Evolutionary conservation across 2,329 filamentous ascomycete genomes (phyloP), one percentile per base, ranked within the genome.

Genomic region (Penicillium sp.): DNA sequence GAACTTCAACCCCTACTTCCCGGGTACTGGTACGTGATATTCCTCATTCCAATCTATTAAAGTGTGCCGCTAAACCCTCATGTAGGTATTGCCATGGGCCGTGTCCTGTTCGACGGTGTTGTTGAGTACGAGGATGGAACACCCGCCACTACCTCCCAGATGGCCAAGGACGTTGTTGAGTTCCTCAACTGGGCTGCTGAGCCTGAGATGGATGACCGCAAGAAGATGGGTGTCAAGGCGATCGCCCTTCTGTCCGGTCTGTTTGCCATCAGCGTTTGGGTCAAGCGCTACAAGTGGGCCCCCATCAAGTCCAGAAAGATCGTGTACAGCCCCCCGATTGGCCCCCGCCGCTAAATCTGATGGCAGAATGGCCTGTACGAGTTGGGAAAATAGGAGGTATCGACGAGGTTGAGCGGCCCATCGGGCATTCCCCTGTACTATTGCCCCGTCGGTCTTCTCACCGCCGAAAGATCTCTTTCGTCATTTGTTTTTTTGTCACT

Each of bases 1-100:
- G 79, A 97, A 97, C 87, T 99, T 99, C 87, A 99, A 99, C 86
- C 94, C 94, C 58, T 99, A 97, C 85, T 99, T 99, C 88, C 94
- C 94, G 54, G 94, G 94, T 74, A 97, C 94, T 67, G 93, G 93
- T 81, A 74, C 48, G 72, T 63, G 45, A 48, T 43, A 10, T 46
- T n/a, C 26, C 52, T 39, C 26, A 37, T 26, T 24, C 26, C 24
- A 40, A 43, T 19, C 23, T 34, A 37, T 31, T 18, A 10, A 24
- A 28, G n/a, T 43, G 26, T 28, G 19, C 52, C 49, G 24, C 61
- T 67, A 54, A 65, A 51, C 33, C 24, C 29, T 40, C 11, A 39
- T 31, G 23, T 54, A 81, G 80, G 79, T 75, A 99, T 99, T 76
- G 94, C 90, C 71, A 99, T 99, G 94, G 93, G 89, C 69, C 93